Evolutionary conservation across 257 asterid species (phyloP).

Genomic region (Fraxinus pennsylvanica): DNA sequence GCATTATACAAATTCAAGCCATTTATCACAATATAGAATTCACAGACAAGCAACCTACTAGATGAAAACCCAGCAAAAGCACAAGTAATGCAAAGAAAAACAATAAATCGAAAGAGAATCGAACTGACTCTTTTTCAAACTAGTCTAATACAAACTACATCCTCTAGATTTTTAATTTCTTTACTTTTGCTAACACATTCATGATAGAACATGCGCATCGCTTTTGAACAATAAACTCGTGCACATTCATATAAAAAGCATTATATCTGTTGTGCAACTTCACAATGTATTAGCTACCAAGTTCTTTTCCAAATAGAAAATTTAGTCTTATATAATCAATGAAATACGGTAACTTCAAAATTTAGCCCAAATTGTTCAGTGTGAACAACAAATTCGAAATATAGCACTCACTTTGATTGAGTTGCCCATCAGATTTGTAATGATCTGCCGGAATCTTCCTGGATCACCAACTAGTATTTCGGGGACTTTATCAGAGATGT

Average conservation of each 20-base stretch:
- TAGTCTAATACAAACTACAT: too few relatives aligned
- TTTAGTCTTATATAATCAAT: neutral
- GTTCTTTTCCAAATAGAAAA: neutral
- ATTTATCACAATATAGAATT: too few relatives aligned
- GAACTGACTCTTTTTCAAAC: neutral
- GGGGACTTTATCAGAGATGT: conserved; percentile 80
- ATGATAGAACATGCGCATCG: neutral
- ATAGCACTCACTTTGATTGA: conserved; percentile 79
- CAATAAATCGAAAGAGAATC: neutral
- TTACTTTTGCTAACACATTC: neutral
- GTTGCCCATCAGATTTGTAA: conserved; percentile 86
- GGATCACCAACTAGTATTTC: conserved; percentile 88
- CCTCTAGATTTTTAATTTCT: neutral
- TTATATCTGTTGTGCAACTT: neutral
- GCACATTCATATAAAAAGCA: neutral
- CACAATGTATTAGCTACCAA: neutral
- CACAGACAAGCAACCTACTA: neutral
- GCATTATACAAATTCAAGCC: neutral
- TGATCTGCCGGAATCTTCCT: conserved; percentile 88
- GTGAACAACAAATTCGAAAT: neutral
- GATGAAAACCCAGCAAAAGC: neutral
- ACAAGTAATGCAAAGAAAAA: neutral
- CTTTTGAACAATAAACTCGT: neutral
- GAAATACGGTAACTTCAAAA: neutral
- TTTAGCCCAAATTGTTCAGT: neutral